Evolutionary conservation across 2,329 filamentous ascomycete genomes (phyloP), one percentile per base, ranked within the genome.

Genomic region (Penicillium sp.): DNA sequence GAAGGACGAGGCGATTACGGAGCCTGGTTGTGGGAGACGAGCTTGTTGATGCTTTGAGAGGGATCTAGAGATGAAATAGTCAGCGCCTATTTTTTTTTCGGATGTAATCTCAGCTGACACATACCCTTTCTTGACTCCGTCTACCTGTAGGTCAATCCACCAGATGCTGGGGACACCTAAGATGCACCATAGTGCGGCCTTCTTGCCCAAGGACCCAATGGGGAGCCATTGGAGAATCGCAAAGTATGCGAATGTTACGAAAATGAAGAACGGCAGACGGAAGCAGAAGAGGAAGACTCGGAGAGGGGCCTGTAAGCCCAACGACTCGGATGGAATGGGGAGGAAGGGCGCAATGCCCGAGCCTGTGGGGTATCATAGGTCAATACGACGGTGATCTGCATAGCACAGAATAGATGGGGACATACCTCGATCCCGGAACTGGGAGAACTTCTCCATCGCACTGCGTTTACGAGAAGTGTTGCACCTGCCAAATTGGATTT

Each of bases 71-170:
- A 21, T 21, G 14, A 37, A 21, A 29, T 47, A 13, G 16, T 56
- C n/a, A 49, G 46, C 19, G 37, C 27, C 14, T 21, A n/a, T 13
- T 6, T 23, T 42, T 19, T 13, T 2, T 21, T 42, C 2, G 27
- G 16, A 3, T 42, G 35, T 9, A 4, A 2, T 21, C 4, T 14
- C 39, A 23, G 39, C 39, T 42, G 39, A 21, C 19, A 10, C 71
- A 55, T 74, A 93, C 78, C 95, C 95, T 78, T 92, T 91, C 77
- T 91, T 93, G 53, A 99, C 95, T 57, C 93, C 93, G 73, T 99
- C 95, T 64, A 99, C 91, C 75, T 97, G 93, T n/a, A 99, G 81
- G 76, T 99, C 95, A 55, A 97, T 88, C 93, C 93, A 98, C 92
- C 93, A 98, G 57, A 99, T 91, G 27, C 95, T 93, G 0, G 93